Percentiles rank a stretch among this genome's conserved stretches.
These are phyloP conservation scores for Scutellaria baicalensis DNA, from an alignment of 257 asterid genomes.

Conservation along the genomic window DNA sequence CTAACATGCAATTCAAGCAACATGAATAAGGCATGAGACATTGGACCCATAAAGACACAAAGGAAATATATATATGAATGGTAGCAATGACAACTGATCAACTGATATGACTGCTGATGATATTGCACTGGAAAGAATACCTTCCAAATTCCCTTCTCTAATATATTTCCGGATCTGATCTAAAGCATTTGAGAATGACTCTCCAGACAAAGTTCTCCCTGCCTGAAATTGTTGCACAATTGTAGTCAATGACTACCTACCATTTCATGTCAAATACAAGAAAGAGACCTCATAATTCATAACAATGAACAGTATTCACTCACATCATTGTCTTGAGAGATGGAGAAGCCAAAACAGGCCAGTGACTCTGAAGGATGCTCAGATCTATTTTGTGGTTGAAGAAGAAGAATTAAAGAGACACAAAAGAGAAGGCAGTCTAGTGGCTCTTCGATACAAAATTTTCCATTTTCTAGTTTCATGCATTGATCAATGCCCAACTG, in stretches of 20 bases:
- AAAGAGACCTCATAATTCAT: conserved; percentile 12
- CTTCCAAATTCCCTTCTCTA: conserved; percentile 59
- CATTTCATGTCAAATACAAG: conserved; percentile 13
- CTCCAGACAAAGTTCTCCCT: conserved; percentile 55
- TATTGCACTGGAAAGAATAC: conserved; percentile 24
- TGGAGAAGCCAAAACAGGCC: conserved; percentile 77
- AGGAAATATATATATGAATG: background rate
- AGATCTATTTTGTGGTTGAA: conserved; percentile 59
- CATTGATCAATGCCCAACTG: conserved; percentile 48
- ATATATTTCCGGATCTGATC: conserved; percentile 52
- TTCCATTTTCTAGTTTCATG: conserved; percentile 53
- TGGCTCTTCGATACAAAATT: conserved; percentile 64
- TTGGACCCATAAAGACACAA: background rate
- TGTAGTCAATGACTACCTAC: conserved; percentile 4
- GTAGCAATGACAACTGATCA: background rate
- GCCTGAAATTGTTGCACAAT: conserved; percentile 26
- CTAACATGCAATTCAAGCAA: conserved; percentile 31
- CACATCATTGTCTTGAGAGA: conserved; percentile 84
- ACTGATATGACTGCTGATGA: background rate
- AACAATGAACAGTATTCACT: background rate
- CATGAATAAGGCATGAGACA: background rate
- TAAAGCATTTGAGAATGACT: conserved; percentile 52
- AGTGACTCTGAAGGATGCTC: conserved; percentile 49
- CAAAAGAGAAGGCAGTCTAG: conserved; percentile 78
- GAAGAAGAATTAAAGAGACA: conserved; percentile 72